Percentiles rank a stretch among this genome's conserved stretches.
These are phyloP conservation scores for Fonsecaea multimorphosa DNA, from an alignment of 2,329 filamentous ascomycete genomes.

Conservation along the genomic window DNA sequence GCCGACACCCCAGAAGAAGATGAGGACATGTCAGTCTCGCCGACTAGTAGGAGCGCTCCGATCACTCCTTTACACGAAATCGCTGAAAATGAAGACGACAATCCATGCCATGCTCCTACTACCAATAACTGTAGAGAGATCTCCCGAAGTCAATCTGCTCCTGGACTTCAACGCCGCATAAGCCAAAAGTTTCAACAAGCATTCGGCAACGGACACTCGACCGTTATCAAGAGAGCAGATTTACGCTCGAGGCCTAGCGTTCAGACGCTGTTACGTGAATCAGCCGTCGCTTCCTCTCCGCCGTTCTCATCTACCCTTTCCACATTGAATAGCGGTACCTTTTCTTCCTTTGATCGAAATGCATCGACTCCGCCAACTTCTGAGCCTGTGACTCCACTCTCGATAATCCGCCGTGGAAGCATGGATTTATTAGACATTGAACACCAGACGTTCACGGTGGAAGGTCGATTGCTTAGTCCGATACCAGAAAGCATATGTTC, in stretches of 20 bases:
- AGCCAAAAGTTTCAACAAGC: constrained; percentile 32
- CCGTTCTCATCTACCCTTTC: constrained; percentile 32
- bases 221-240: constrained; percentile 35
- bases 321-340: constrained; percentile 32
- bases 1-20: constrained; percentile 11
- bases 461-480: constrained; percentile 29
- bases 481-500: constrained; percentile 30
- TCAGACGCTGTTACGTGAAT: constrained; percentile 31
- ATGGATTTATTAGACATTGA: constrained; percentile 28
- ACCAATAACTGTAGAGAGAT: neutral
- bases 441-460: constrained; percentile 14
- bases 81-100: constrained; percentile 12
- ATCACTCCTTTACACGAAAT: neutral
- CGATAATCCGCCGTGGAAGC: constrained; percentile 21
- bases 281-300: neutral
- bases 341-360: constrained; percentile 8
- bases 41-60: constrained; percentile 17
- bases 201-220: constrained; percentile 32
- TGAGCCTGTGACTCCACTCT: constrained; percentile 29
- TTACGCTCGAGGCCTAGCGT: constrained; percentile 36
- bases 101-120: neutral
- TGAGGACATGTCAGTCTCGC: neutral
- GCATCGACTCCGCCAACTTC: constrained; percentile 35
- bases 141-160: constrained; percentile 27
- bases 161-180: constrained; percentile 29